Evolutionary conservation across 2,329 filamentous ascomycete genomes (phyloP), one percentile per base, ranked within the genome.

Genomic region (Thielaviopsis populi): DNA sequence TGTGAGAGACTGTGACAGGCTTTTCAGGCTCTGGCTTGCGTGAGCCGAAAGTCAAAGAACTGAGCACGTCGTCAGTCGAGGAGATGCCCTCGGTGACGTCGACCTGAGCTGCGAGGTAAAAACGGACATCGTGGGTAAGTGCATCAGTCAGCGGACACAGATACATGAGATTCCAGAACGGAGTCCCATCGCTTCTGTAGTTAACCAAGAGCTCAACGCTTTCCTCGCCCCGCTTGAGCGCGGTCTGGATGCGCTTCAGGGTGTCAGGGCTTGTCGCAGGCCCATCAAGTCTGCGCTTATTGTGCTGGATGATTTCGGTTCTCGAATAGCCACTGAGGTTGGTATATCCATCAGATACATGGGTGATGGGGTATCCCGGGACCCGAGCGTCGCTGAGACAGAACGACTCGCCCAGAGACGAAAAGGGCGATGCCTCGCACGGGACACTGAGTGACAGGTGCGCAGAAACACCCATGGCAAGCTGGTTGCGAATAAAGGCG

Each of bases 151-250:
- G 70, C 0, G 83, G 82, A 58, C 78, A 76, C 1, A 79, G 71
- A 60, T 80, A 82, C 0, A 84, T 71, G 8, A 84, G 69, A 61
- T 83, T 84, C 79, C 79, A 82, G 68, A 81, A 82, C 0, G 79
- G 78, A 24, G 76, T 73, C 8, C 79, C 79, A 58, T 77, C 77
- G 63, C 78, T 77, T 19, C 74, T 74, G 65, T 79, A 78, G 66
- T 81, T 82, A 7, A 82, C 72, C 2, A 82, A 67, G 1, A 82
- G 70, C 66, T 82, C 79, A 0, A 79, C 74, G 0, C 73, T 75
- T 65, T 80, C 79, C 61, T 78, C 73, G 0, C 73, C 72, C 1
- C 70, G 70, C 62, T 73, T 71, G 2, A 81, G 75, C 0, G 75
- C 72, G 0, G 73, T 69, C 42, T 74, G 73, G 15, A 82, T 70